These are phyloP conservation scores for Drechslerella dactyloides DNA, from an alignment of 2,329 filamentous ascomycete genomes.

Conservation along the genomic window DNA sequence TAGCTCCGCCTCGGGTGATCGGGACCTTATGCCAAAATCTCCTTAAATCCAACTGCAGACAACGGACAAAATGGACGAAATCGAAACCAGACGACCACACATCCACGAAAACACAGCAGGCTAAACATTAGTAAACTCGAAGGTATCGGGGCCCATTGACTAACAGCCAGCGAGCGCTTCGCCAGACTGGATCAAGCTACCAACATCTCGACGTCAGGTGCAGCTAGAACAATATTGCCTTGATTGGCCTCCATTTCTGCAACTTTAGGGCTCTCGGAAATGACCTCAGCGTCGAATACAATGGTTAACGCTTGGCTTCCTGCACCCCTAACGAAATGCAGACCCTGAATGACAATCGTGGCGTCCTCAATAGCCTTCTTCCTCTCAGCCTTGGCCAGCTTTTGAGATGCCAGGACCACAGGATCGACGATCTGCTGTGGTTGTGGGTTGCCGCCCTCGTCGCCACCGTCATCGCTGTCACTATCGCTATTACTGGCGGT, in stretches of 20 bases:
- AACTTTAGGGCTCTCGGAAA: neutral
- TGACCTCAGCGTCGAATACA: slow-evolving; percentile 22
- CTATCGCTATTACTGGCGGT: neutral
- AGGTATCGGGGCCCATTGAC: no score
- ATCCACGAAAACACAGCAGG: no score
- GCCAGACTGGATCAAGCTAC: no score
- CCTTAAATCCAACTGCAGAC: no score
- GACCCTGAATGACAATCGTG: slow-evolving; percentile 15
- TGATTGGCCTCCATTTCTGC: neutral
- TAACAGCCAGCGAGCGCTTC: no score
- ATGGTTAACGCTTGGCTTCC: slow-evolving; percentile 37
- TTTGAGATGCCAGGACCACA: neutral
- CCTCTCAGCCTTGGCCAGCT: neutral
- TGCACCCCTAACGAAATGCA: slow-evolving; percentile 24
- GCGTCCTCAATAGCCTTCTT: slow-evolving; percentile 24
- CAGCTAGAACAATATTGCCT: neutral
- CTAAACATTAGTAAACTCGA: no score
- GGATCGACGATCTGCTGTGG: neutral
- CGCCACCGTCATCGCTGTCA: neutral
- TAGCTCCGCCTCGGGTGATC: no score
- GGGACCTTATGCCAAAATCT: no score
- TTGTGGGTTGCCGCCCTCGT: neutral
- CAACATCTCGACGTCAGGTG: no score
- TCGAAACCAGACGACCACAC: no score
- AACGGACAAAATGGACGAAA: no score